Evolutionary conservation across 2,329 filamentous ascomycete genomes (phyloP).

Genomic region (Curvularia sp.): DNA sequence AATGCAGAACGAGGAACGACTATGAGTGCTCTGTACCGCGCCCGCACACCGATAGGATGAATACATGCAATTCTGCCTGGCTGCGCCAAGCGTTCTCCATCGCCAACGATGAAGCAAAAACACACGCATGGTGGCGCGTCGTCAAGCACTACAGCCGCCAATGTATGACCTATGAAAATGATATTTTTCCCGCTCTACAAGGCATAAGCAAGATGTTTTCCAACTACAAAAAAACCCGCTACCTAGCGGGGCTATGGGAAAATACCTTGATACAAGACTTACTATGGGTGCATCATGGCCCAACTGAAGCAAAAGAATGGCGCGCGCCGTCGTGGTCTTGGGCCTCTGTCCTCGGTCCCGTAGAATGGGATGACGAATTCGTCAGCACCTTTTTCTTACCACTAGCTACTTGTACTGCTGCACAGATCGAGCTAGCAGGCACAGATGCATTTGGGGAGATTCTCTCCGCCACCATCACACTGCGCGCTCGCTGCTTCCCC

Average conservation of each 20-base stretch:
- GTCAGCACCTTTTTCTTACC: not conserved
- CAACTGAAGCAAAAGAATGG: not conserved
- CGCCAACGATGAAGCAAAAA: not conserved
- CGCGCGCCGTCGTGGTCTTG: conserved; percentile 14
- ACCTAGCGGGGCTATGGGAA: conserved; percentile 13
- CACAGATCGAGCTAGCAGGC: not conserved
- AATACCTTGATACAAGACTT: not conserved
- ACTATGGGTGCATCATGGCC: not conserved
- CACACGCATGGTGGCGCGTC: not conserved
- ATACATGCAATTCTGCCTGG: not conserved
- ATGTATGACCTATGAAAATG: not conserved
- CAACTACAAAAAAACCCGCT: not conserved
- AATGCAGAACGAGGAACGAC: conserved; percentile 4
- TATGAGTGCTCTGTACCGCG: conserved; percentile 1
- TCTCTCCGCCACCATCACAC: not conserved
- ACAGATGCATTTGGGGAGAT: not conserved
- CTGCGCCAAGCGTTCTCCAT: not conserved
- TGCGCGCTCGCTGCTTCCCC: not conserved
- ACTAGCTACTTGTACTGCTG: not conserved
- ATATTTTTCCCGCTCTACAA: conserved; percentile 14
- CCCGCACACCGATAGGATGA: not conserved
- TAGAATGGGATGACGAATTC: not conserved
- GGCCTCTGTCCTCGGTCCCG: not conserved
- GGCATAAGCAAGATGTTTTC: conserved; percentile 5
- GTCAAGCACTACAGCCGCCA: not conserved